These are phyloP conservation scores for Thalassiosira delicatula DNA, from an alignment of 352 stramenopile genomes.

Conservation along the genomic window DNA sequence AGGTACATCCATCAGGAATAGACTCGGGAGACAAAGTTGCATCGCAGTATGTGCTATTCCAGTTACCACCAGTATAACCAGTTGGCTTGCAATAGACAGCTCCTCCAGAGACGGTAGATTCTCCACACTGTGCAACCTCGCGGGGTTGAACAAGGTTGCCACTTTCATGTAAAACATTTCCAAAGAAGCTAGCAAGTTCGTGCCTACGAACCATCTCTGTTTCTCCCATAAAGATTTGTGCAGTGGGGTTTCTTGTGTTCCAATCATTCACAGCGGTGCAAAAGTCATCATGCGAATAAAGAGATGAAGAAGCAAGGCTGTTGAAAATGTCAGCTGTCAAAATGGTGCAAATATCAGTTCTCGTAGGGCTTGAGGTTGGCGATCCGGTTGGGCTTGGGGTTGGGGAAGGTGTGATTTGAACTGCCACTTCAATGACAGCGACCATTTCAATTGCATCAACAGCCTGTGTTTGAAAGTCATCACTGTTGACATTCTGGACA, in stretches of 20 bases:
- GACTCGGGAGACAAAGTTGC: neutral
- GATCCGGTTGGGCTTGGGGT: neutral
- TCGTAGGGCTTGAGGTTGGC: neutral
- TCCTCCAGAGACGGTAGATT: neutral
- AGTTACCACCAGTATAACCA: neutral
- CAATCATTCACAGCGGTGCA: conserved; percentile 33
- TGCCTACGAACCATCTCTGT: conserved; percentile 25
- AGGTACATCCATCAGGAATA: conserved; percentile 45
- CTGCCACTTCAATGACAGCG: neutral
- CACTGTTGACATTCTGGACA: neutral
- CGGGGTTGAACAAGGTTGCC: conserved; percentile 19
- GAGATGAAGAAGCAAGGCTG: conserved; percentile 9
- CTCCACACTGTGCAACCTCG: conserved; percentile 38
- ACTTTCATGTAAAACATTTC: conserved; percentile 52
- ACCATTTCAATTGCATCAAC: neutral
- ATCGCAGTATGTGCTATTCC: conserved; percentile 26
- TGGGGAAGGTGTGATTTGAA: neutral
- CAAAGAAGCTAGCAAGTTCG: conserved; percentile 56
- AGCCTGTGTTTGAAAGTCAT: neutral
- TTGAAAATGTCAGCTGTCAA: conserved; percentile 35
- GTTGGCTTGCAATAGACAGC: conserved; percentile 30
- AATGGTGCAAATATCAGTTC: conserved; percentile 3
- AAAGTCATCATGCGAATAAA: conserved; percentile 42
- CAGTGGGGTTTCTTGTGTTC: conserved; percentile 7
- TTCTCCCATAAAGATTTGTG: conserved; percentile 25